Percentiles rank a stretch among this genome's conserved stretches.
Evolutionary conservation across 208 protist species (phyloP).

Genomic region (Balamuthia mandrillaris): DNA sequence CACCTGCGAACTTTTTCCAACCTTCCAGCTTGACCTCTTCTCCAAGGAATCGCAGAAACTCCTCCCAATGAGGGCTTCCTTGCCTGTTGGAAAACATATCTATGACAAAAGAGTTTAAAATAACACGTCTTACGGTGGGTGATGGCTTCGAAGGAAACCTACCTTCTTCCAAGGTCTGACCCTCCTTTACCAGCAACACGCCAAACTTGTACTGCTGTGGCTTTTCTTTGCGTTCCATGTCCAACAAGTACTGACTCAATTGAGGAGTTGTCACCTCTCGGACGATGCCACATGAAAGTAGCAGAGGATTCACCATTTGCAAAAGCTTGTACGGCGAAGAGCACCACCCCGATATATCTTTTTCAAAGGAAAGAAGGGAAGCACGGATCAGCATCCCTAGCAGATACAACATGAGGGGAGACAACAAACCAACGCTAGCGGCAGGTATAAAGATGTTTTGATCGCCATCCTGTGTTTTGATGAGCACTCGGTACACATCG

Average conservation of each 20-base stretch:
- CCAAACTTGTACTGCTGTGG: slow-evolving; percentile 12
- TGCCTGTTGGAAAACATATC: slow-evolving; percentile 15
- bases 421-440: not conserved
- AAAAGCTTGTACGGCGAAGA: not conserved
- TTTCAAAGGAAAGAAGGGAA: too few species aligned
- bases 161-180: slow-evolving; percentile 13
- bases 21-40: slow-evolving; percentile 8
- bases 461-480: slow-evolving; percentile 17
- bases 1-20: slow-evolving; percentile 4
- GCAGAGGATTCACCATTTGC: not conserved
- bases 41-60: slow-evolving; percentile 7
- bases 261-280: too few species aligned
- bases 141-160: too few species aligned
- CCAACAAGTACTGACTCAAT: too few species aligned
- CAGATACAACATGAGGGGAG: too few species aligned
- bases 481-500: not conserved
- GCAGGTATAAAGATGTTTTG: slow-evolving; percentile 9
- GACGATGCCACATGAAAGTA: not conserved
- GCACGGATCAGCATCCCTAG: too few species aligned
- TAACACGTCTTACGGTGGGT: too few species aligned
- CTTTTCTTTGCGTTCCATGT: not conserved
- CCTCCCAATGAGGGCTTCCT: slow-evolving; percentile 7
- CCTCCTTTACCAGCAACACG: slow-evolving; percentile 3
- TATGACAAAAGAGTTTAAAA: too few species aligned
- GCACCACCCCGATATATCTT: not conserved